Conservation (phyloP, 2,329 filamentous ascomycete genomes). For the Botryotinia globosa region DNA sequence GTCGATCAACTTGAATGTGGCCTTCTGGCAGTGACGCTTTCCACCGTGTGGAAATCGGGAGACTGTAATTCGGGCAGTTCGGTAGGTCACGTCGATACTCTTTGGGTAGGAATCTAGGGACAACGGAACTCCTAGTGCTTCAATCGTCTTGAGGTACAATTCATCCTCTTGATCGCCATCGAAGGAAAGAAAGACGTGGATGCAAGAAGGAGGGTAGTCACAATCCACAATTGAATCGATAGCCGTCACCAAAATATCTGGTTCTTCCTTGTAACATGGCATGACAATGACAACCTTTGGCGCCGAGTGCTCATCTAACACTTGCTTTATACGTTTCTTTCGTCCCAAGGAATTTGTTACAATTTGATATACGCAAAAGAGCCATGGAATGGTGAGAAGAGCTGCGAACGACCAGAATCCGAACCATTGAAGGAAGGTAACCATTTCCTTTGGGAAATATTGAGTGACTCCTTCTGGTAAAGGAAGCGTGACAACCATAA, state of each 20-base stretch:
- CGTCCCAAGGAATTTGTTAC: slow-evolving; percentile 84
- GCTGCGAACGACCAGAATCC: slow-evolving; percentile 91
- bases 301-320: slow-evolving; percentile 79
- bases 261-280: slow-evolving; percentile 93
- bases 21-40: slow-evolving; percentile 90
- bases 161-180: slow-evolving; percentile 89
- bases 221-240: slow-evolving; percentile 90
- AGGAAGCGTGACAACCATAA: slow-evolving; percentile 91
- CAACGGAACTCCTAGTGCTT: slow-evolving; percentile 77
- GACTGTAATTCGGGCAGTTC: slow-evolving; percentile 78
- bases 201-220: slow-evolving; percentile 87
- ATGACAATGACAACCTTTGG: slow-evolving; percentile 96
- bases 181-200: slow-evolving; percentile 94
- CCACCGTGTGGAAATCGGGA: slow-evolving; percentile 92
- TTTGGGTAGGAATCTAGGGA: slow-evolving; percentile 76
- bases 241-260: slow-evolving; percentile 77
- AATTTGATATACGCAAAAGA: slow-evolving; percentile 88
- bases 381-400: slow-evolving; percentile 83
- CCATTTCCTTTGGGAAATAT: slow-evolving; percentile 68
- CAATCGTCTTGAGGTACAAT: slow-evolving; percentile 81
- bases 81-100: slow-evolving; percentile 87
- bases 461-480: slow-evolving; percentile 69
- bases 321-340: slow-evolving; percentile 75
- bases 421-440: slow-evolving; percentile 81
- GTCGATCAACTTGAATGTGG: slow-evolving; percentile 89